phyloP scores from a whole-genome alignment of 192 early-diverging fungal genomes.

The Entophlyctis luteolus region DNA sequence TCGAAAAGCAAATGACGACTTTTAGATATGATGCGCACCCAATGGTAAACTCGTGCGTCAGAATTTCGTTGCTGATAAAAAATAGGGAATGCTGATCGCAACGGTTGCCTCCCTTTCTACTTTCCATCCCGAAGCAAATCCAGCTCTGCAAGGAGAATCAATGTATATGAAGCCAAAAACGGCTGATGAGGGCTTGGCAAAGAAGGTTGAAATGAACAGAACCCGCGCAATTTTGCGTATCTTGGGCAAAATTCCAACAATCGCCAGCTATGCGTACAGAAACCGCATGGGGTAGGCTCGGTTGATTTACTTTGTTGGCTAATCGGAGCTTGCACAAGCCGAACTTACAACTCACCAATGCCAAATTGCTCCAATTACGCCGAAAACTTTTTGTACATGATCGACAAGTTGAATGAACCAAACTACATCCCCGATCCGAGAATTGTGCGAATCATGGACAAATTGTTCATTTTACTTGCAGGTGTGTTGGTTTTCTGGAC shows the following conservation, averaged over 20 bases:
- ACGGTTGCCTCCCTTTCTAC: slow-evolving; percentile 60
- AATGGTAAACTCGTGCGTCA: slow-evolving; percentile 32
- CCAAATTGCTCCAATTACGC: slow-evolving; percentile 35
- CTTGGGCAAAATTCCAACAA: slow-evolving; percentile 61
- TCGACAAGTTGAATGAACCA: slow-evolving; percentile 47
- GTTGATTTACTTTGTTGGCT: slow-evolving; percentile 12
- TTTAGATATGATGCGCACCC: slow-evolving; percentile 69
- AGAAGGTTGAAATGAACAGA: slow-evolving; percentile 27
- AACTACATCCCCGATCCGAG: slow-evolving; percentile 44
- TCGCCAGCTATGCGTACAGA: slow-evolving; percentile 59
- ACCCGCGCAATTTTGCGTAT: slow-evolving; percentile 59
- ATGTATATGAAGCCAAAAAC: slow-evolving; percentile 44
- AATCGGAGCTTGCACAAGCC: too few relatives aligned
- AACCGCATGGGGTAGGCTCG: slow-evolving; percentile 53
- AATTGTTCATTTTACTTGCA: slow-evolving; percentile 51
- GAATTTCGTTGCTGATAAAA: background rate
- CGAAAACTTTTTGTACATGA: slow-evolving; percentile 50
- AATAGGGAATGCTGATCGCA: slow-evolving; percentile 57
- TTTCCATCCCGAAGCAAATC: slow-evolving; percentile 69
- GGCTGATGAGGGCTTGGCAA: slow-evolving; percentile 24
- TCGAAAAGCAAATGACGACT: slow-evolving; percentile 52
- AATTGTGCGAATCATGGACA: slow-evolving; percentile 42
- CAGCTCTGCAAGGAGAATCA: slow-evolving; percentile 53
- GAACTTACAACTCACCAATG: slow-evolving; percentile 48
- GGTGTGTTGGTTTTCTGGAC: slow-evolving; percentile 9